Base-by-base conservation (phyloP, 2,329 filamentous ascomycete genomes). In the Arthrobotrys iridis region DNA sequence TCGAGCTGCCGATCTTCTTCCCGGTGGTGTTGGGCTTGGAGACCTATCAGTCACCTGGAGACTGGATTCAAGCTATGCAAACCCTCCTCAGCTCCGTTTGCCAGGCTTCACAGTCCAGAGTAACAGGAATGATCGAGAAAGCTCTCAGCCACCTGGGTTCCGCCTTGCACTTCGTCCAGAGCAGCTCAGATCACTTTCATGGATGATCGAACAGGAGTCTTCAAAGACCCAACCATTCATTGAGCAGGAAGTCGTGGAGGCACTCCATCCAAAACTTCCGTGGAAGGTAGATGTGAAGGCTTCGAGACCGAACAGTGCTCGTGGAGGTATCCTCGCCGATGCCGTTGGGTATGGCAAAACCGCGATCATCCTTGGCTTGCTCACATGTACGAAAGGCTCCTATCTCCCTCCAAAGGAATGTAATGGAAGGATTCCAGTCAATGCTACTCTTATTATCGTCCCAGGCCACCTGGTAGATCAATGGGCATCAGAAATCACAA, bases 341-440 rank as follows among this genome's bases (percentile, higher is more conserved):
- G 84, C 87, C 46, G 88, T 90, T 33, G 88, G 87, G 0, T 91
- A 89, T 78, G 89, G 89, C 0, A 91, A 91, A 78, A 91, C 89
- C 0, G 85, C 88, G 0, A 85, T 86, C 0, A 85, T 85, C 1
- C 82, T 91, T 10, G 88, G 84, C 0, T 80, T 90, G 6, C 85
- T 90, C 28, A 83, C 87, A 35, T 80, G 82, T 2, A 83, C 85
- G 46, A 83, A 83, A 28, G 72, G 81, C 1, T 30, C 35, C 7
- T 62, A 79, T 77, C n/a, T 33, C 60, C 65, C 70, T 1, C 78
- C 78, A 13, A 28, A 45, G 11, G 45, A 77, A 13, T 24, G 65
- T 2, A 24, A 62, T 5, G 79, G 79, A 1, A 64, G 41, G n/a
- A 80, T 80, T 13, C 80, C 85, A 0, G 81, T 85, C 0, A 84